Base-by-base conservation (phyloP, 371 early-diverging fungal genomes). In the Circinella umbellata region DNA sequence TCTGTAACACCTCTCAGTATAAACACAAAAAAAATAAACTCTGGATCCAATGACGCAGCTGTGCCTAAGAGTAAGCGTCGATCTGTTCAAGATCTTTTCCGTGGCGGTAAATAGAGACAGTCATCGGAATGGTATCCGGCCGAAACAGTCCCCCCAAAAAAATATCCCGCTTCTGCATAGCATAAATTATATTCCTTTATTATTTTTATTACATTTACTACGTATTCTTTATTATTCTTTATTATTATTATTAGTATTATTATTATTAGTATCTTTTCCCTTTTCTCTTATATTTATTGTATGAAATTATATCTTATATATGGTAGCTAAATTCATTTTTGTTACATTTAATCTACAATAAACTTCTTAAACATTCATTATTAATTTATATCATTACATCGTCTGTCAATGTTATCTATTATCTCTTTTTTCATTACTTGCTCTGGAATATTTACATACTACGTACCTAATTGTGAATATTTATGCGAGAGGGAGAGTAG, bases 41-140 rank as follows among this genome's bases (percentile, higher is more conserved):
- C 54, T 35, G 53, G 35, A 47, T 46, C 53, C 10, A 48, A 46
- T 39, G 62, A 48, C 18, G 38, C 54, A 9, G 49, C 38, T 18
- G n/a, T 54, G 49, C 60, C 70, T 4, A 70, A 70, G 49, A 65
- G 57, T 38, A 70, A 70, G 61, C 70, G 70, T 57, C 38, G 70
- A 46, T 70, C 70, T 0, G 66, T 70, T 5, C 70, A 70, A 57
- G 65, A 47, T 38, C 42, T 70, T 14, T 70, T 70, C 66, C 70
- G 70, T 46, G 35, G 51, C 15, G 38, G 37, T 18, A 61, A 61
- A 20, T 38, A 61, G 62, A 57, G 57, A 6, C 9, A 8, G 15
- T 1, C 1, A 51, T 51, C 51, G 51, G 51, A 15, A 51, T 51
- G 15, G 14, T 15, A 51, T 51, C 51, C 51, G 51, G 14, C 5